phyloP scores from a whole-genome alignment of 495 filamentous ascomycete genomes.

The Jackrogersella multiformis region DNA sequence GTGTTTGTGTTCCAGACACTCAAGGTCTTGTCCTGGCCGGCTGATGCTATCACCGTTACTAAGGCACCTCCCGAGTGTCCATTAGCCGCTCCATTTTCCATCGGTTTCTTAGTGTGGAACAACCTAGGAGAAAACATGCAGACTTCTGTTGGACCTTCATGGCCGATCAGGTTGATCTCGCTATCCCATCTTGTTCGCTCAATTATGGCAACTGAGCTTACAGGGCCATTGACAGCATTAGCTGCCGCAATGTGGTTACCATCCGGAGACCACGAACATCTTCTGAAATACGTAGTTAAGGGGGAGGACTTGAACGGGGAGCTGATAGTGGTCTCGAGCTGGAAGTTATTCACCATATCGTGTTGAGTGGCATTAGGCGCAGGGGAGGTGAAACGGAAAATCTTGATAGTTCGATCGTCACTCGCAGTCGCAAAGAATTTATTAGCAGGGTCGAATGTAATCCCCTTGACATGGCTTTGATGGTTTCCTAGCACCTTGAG shows the following conservation, averaged over 20 bases:
- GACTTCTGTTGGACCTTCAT: constrained; percentile 96
- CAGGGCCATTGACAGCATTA: constrained; percentile 95
- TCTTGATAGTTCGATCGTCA: constrained; percentile 95
- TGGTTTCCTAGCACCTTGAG: constrained; percentile 90
- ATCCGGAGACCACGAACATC: constrained; percentile 97
- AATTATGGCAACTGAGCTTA: constrained; percentile 96
- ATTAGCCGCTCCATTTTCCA: constrained; percentile 49
- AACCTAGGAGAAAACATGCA: constrained; percentile 95
- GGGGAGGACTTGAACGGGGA: constrained; percentile 87
- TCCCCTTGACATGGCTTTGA: constrained; percentile 96
- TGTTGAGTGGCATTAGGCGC: constrained; percentile 90
- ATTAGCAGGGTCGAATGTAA: constrained; percentile 98
- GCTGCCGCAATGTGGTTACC: constrained; percentile 96
- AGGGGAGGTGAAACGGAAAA: constrained; percentile 93
- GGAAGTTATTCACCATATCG: constrained; percentile 95
- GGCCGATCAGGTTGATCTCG: constrained; percentile 96
- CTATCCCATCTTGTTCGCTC: constrained; percentile 92
- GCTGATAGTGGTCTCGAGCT: constrained; percentile 85
- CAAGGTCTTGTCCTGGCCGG: constrained; percentile 93
- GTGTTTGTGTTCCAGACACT: constrained; percentile 98
- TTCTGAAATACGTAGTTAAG: constrained; percentile 94
- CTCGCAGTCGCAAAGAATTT: constrained; percentile 99
- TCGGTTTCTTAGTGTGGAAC: constrained; percentile 76
- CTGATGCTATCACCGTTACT: constrained; percentile 96
- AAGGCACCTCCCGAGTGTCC: constrained; percentile 53